Evolutionary conservation across 1,284 basidiomycete genomes (phyloP).

Genomic region (Microstroma glucosiphilum): DNA sequence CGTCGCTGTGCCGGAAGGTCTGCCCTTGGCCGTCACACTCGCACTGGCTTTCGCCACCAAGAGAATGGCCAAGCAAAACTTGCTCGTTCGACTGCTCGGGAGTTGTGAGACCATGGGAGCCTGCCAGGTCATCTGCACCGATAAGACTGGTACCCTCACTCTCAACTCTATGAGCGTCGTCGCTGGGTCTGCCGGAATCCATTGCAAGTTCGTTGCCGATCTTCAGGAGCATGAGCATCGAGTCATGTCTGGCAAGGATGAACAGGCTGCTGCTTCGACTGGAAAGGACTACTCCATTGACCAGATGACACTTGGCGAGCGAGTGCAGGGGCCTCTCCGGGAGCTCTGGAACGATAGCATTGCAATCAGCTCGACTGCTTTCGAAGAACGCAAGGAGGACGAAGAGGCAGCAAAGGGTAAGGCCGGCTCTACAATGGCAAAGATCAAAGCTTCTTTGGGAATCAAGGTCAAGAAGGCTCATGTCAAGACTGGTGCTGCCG

Average conservation of each 20-base stretch:
- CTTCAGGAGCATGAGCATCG: constrained; percentile 69
- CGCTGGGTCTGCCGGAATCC: constrained; percentile 84
- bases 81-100: constrained; percentile 87
- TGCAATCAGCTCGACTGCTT: constrained; percentile 90
- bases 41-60: constrained; percentile 95
- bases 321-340: constrained; percentile 62
- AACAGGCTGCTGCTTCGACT: constrained; percentile 11
- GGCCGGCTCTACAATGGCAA: background rate
- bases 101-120: constrained; percentile 99
- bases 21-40: constrained; percentile 91
- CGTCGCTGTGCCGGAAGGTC: constrained; percentile 92
- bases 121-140: constrained; percentile 89
- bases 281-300: constrained; percentile 76
- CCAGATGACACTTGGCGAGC: constrained; percentile 56
- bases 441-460: background rate
- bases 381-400: constrained; percentile 62
- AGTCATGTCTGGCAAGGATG: constrained; percentile 61
- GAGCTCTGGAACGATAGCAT: constrained; percentile 77
- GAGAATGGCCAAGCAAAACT: constrained; percentile 88
- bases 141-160: constrained; percentile 79
- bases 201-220: constrained; percentile 81
- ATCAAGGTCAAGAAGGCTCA: constrained; percentile 8
- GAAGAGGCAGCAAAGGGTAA: constrained; percentile 53
- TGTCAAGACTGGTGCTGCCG: constrained; percentile 28
- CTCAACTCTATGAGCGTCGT: constrained; percentile 94